Evolutionary conservation across 345 rosid species (phyloP), one percentile per base, ranked within the genome.

Genomic region (Eucalyptus tenuipes): DNA sequence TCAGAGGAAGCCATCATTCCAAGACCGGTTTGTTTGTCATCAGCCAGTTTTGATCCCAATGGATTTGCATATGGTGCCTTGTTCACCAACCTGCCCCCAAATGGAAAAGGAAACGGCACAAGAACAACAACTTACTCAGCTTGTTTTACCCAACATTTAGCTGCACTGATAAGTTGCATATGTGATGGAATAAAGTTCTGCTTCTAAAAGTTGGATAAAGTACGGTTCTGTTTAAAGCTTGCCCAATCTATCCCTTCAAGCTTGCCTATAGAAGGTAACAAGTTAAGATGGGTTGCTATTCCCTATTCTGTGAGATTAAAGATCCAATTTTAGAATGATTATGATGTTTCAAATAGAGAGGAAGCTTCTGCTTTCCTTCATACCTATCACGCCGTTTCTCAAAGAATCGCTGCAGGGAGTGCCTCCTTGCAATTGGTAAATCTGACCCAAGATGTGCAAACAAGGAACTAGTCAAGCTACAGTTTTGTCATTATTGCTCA

Each of bases 301-400:
- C 86, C 15, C 86, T 84, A 7, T 25, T 49, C 37, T 48, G 55
- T 85, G 33, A 47, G 10, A 85, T 27, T 48, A 29, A 37, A n/a
- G 42, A 49, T 86, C 66, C 17, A 86, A 49, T 53, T 53, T 53
- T 53, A 44, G 24, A 18, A 86, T 25, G 59, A 53, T 57, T 31
- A 40, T 85, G 86, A 40, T 75, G 84, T 75, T 11, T 75, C 47
- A 75, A 75, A 40, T 40, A 40, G 84, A 75, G 84, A 75, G 84
- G 47, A 22, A 75, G 84, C 84, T 75, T 75, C 12, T 75, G 47
- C 84, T 75, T 40, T 75, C 84, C 29, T 15, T 25, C 29, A 42
- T 94, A 97, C 99, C 99, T 97, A 95, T 96, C 99, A 14, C 96
- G 91, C 42, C 99, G 94, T 91, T 97, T 97, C 93, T 97, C 98